A percentile compares a stretch with the other conserved stretches of the same genome.
These are phyloP conservation scores for Heteromeles arbutifolia DNA, from an alignment of 306 rosid genomes.

Conservation along the genomic window DNA sequence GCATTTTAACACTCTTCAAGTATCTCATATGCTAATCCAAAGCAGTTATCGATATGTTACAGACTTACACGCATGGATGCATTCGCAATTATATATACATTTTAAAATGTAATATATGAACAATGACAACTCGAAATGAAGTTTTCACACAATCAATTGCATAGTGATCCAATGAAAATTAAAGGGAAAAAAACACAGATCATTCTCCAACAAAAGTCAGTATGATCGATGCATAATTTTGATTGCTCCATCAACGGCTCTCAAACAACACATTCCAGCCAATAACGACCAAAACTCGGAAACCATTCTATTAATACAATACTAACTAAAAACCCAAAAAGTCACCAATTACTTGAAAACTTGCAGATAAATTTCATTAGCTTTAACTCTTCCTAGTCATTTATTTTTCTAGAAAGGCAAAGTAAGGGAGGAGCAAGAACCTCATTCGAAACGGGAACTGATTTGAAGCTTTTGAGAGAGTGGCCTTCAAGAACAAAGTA, in stretches of 20 bases:
- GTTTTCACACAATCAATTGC: neutral
- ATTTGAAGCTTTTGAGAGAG: slow-evolving; percentile 65
- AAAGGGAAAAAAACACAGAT: neutral
- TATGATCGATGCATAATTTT: neutral
- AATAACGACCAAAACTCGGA: neutral
- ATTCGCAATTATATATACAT: neutral
- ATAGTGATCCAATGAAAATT: neutral
- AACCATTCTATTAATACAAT: neutral
- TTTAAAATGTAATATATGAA: too few species aligned
- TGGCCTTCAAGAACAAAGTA: slow-evolving; percentile 62
- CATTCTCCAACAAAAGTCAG: neutral
- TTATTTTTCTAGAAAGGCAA: neutral
- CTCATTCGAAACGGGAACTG: slow-evolving; percentile 56
- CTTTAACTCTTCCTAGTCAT: neutral
- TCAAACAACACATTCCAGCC: neutral
- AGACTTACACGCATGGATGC: neutral
- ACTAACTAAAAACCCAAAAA: neutral
- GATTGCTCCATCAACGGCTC: neutral
- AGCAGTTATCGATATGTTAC: neutral
- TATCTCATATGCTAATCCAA: neutral
- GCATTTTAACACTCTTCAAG: neutral
- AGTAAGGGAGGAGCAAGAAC: slow-evolving; percentile 16
- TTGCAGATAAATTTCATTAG: neutral
- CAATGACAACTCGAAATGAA: neutral
- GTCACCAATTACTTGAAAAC: neutral